These are phyloP conservation scores for Dactylellina haptotyla DNA, from an alignment of 2,329 filamentous ascomycete genomes.

Conservation along the genomic window DNA sequence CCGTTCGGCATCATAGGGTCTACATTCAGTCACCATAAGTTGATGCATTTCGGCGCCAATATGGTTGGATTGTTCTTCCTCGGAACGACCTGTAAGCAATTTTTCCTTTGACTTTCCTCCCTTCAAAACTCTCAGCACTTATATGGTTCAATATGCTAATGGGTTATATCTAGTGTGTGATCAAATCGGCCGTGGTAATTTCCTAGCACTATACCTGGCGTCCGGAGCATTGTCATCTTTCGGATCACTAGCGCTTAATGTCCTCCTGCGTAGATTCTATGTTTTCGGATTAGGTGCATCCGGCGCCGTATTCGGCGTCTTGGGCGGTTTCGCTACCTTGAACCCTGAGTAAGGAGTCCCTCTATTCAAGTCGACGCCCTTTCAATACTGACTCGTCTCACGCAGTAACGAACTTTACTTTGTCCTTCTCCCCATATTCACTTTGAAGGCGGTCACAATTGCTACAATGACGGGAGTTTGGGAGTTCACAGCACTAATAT, in stretches of 20 bases:
- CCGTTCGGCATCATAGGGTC: conserved; percentile 72
- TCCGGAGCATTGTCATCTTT: conserved; percentile 71
- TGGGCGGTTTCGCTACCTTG: conserved; percentile 66
- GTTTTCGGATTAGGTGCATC: conserved; percentile 73
- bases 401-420: conserved; percentile 66
- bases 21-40: conserved; percentile 74
- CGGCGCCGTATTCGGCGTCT: conserved; percentile 71
- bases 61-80: conserved; percentile 74
- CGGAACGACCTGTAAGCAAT: conserved; percentile 67
- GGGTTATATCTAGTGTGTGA: conserved; percentile 67
- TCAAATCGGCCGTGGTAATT: conserved; percentile 74
- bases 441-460: conserved; percentile 65
- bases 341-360: conserved; percentile 55
- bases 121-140: neutral
- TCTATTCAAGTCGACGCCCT: neutral
- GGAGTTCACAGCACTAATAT: conserved; percentile 58
- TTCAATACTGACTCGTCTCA: conserved; percentile 63
- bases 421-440: conserved; percentile 64
- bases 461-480: conserved; percentile 68
- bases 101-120: too few species aligned
- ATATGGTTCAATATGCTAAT: neutral
- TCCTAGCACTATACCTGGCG: conserved; percentile 74
- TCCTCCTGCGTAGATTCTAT: conserved; percentile 61
- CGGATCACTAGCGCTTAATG: conserved; percentile 66
- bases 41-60: conserved; percentile 72